phyloP scores from a whole-genome alignment of 768 basidiomycete genomes.

The Pisolithus sp. region DNA sequence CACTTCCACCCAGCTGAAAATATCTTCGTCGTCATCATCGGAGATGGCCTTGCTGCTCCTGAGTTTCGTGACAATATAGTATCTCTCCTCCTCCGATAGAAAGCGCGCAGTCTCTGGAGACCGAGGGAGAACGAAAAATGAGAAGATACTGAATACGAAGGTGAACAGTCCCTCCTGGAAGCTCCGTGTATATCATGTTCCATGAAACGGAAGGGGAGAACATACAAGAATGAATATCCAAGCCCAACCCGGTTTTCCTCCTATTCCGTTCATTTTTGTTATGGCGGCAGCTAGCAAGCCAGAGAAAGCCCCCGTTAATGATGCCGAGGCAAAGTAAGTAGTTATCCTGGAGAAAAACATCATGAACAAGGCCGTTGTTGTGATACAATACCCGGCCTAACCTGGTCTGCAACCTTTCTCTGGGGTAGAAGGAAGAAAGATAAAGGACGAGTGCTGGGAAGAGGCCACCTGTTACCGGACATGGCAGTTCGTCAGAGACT shows the following conservation, averaged over 20 bases:
- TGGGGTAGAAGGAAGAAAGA: constrained; percentile 43
- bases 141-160: no score
- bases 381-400: neutral
- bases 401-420: constrained; percentile 7
- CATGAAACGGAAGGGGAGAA: neutral
- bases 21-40: constrained; percentile 36
- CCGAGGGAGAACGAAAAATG: no score
- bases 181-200: neutral
- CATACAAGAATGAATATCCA: constrained; percentile 22
- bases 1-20: constrained; percentile 57
- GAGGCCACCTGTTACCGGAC: constrained; percentile 37
- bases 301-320: constrained; percentile 55
- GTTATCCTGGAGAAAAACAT: constrained; percentile 28
- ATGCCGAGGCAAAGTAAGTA: constrained; percentile 36
- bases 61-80: constrained; percentile 32
- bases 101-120: no score
- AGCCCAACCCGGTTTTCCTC: constrained; percentile 48
- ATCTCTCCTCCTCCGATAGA: constrained; percentile 34
- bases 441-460: constrained; percentile 54
- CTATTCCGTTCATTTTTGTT: constrained; percentile 17
- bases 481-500: no score
- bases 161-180: constrained; percentile 13
- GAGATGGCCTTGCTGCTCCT: constrained; percentile 26
- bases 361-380: constrained; percentile 3
- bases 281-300: constrained; percentile 61